Evolutionary conservation across 305 asterid species (phyloP).

Genomic region (Andrographis paniculata): DNA sequence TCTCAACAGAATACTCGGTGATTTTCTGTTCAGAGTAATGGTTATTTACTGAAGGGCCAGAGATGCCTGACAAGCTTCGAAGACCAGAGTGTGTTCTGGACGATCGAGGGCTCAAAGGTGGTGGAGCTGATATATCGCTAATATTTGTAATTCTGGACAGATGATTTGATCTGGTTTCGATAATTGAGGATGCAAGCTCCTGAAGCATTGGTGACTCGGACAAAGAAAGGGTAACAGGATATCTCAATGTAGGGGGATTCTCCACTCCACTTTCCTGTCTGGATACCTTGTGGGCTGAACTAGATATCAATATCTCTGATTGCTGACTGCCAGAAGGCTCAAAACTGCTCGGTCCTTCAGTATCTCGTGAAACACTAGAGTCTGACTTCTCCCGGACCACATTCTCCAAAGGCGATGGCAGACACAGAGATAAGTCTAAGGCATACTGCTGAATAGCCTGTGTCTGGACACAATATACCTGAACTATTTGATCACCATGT

Average conservation of each 20-base stretch:
- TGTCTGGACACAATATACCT: conserved; percentile 84
- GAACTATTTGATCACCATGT: conserved; percentile 71
- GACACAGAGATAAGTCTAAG: conserved; percentile 68
- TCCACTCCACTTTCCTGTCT: conserved; percentile 34
- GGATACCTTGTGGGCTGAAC: conserved; percentile 41
- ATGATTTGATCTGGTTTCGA: conserved; percentile 33
- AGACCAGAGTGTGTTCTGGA: conserved; percentile 55
- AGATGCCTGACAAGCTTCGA: conserved; percentile 38
- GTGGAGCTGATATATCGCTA: conserved; percentile 34
- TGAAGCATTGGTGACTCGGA: conserved; percentile 27
- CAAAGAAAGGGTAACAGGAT: conserved; percentile 30
- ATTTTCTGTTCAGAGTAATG: conserved; percentile 37
- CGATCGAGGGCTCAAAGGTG: conserved; percentile 57
- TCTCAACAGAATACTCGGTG: conserved; percentile 53
- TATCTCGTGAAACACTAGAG: conserved; percentile 31
- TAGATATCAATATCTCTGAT: conserved; percentile 33
- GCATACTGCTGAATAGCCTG: conserved; percentile 89
- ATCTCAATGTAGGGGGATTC: conserved; percentile 29
- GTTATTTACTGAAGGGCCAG: conserved; percentile 26
- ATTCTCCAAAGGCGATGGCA: conserved; percentile 58
- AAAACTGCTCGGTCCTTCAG: conserved; percentile 32
- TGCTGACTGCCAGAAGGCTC: conserved; percentile 37
- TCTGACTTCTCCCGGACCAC: conserved; percentile 42
- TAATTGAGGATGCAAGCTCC: conserved; percentile 29
- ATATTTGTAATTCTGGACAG: conserved; percentile 24